Base-by-base conservation (phyloP, 371 early-diverging fungal genomes). In the Mortierella sp. region DNA sequence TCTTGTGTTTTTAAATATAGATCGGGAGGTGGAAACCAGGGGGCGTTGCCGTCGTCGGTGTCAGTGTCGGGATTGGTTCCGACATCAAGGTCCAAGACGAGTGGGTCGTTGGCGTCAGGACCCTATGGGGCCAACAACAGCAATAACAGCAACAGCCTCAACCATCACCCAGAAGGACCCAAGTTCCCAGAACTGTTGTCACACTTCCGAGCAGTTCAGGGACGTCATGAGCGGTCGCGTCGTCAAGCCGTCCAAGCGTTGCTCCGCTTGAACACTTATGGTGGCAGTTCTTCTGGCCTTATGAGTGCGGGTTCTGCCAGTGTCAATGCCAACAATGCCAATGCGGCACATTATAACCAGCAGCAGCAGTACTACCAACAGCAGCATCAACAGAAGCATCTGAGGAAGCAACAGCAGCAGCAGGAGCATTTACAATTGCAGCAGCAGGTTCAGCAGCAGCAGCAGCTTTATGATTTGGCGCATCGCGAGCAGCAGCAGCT, bases 121-220 rank as follows among this genome's bases (percentile, higher is more conserved):
- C 38, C 35, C 8, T 54, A 65, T 21, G 65, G 65, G 7, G 21
- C 21, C 65, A 65, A 65, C 65, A 65, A 21, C 38, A 38, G 0
- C 44, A 21, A n/a, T 49, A 49, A 70, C 4, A 63, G 68, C 29
- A 60, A 27, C 49, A 60, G 48, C n/a, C 35, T 44, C 21, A 81
- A n/a, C 29, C 79, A 80, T 8, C 80, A 83, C 44, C 71, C 83
- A 16, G 84, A 84, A 43, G 81, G 85, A 7, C 84, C 93, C 35
- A 88, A 87, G 74, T 93, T 90, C 44, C 86, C 88, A 24, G 93
- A 93, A n/a, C 87, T 94, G 6, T 78, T 94, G 46, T 78, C 88
- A 3, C 93, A 94, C 75, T 94, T 94, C 75, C 89, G 92, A 51
- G 76, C 83, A 4, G 92, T 93, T 3, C 94, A 94, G 72, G 74